Conservation (phyloP, 202 grass and related monocot genomes). For the Miscanthus sacchariflorus region DNA sequence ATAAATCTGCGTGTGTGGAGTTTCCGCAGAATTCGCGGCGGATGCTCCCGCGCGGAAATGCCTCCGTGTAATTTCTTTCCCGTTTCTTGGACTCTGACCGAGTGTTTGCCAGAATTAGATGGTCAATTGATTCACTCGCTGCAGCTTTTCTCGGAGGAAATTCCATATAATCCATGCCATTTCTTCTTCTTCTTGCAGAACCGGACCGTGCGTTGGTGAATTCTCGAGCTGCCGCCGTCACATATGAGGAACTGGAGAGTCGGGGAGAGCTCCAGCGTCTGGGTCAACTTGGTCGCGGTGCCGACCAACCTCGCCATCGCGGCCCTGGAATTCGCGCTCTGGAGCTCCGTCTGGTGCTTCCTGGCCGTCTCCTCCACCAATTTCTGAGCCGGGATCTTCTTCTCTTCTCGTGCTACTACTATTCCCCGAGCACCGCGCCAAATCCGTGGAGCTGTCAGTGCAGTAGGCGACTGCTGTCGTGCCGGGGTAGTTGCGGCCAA, state of each 20-base stretch:
- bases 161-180: background rate
- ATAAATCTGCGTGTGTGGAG: conserved; percentile 32
- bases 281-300: conserved; percentile 41
- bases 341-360: conserved; percentile 50
- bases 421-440: background rate
- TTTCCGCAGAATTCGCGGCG: background rate
- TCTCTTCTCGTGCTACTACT: too few relatives aligned
- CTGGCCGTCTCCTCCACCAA: conserved; percentile 15
- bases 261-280: conserved; percentile 45
- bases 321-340: conserved; percentile 46
- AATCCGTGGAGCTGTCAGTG: background rate
- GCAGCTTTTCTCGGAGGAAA: background rate
- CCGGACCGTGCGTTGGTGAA: background rate
- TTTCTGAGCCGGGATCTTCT: conserved; percentile 30
- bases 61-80: background rate
- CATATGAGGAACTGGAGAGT: conserved; percentile 37
- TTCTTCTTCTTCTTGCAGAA: conserved; percentile 11
- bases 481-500: conserved; percentile 35
- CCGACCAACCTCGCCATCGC: conserved; percentile 38
- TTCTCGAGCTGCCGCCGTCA: background rate
- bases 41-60: background rate
- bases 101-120: background rate
- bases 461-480: conserved; percentile 6
- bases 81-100: too few relatives aligned
- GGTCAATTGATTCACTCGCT: background rate